Conservation (phyloP, 768 basidiomycete genomes). For the Phaeolepiota aurea region DNA sequence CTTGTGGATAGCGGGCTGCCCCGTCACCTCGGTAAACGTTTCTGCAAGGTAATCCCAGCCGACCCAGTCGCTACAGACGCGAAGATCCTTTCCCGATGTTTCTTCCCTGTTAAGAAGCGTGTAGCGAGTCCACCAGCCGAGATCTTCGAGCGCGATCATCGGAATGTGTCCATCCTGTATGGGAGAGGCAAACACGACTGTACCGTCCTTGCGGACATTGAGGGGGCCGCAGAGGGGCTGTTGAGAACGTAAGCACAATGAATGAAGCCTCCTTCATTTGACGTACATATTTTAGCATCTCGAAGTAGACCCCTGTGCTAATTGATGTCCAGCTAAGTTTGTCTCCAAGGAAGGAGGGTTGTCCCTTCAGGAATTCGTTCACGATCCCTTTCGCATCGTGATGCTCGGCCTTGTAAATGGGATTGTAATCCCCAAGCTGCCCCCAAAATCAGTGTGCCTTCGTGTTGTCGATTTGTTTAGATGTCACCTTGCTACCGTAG, state of each 20-base stretch:
- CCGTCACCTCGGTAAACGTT: conserved; percentile 29
- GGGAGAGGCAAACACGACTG: conserved; percentile 28
- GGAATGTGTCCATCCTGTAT: conserved; percentile 26
- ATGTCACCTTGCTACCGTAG: conserved; percentile 30
- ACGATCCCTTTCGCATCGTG: conserved; percentile 33
- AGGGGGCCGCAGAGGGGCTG: conserved; percentile 23
- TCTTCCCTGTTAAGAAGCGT: conserved; percentile 25
- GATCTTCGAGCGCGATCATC: conserved; percentile 28
- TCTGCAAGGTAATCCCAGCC: conserved; percentile 26
- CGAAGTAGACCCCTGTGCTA: conserved; percentile 28
- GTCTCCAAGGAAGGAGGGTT: conserved; percentile 21
- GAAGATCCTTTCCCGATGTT: conserved; percentile 26
- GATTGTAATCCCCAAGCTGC: conserved; percentile 15
- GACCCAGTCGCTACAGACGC: conserved; percentile 27
- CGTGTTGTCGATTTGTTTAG: too few relatives aligned
- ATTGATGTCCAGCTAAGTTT: conserved; percentile 23
- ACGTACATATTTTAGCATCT: conserved; percentile 30
- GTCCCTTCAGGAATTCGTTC: conserved; percentile 26
- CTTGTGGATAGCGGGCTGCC: conserved; percentile 22
- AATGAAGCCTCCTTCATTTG: too few relatives aligned
- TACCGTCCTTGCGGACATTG: conserved; percentile 27
- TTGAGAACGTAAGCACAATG: not conserved
- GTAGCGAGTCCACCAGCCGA: conserved; percentile 32
- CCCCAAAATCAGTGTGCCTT: too few relatives aligned
- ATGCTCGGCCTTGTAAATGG: conserved; percentile 27